Conservation (phyloP, 2,329 filamentous ascomycete species). For the Talaromyces sp. region DNA sequence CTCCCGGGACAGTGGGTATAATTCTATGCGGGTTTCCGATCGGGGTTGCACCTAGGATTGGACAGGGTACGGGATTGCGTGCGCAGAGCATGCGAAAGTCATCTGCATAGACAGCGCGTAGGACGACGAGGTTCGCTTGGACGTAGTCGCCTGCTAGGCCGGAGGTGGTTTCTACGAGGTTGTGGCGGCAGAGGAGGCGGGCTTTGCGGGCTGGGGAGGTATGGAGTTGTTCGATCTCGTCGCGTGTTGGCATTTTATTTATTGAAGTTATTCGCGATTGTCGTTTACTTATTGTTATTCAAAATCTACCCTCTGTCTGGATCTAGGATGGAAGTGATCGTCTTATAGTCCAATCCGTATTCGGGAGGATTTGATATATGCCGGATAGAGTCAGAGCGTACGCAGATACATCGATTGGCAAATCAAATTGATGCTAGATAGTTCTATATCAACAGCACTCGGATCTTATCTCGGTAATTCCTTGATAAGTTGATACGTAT, state of each 20-base stretch:
- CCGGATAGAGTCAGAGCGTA: neutral
- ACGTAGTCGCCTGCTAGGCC: slow-evolving; percentile 53
- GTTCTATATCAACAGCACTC: neutral
- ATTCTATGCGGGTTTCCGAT: slow-evolving; percentile 33
- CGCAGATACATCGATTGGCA: too few relatives aligned
- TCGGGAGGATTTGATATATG: neutral
- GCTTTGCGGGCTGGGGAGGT: slow-evolving; percentile 31
- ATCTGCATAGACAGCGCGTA: slow-evolving; percentile 52
- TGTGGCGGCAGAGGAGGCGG: slow-evolving; percentile 43
- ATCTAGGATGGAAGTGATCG: too few relatives aligned
- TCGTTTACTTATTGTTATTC: neutral
- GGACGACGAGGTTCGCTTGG: slow-evolving; percentile 59
- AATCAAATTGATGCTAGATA: too few relatives aligned
- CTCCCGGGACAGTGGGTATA: neutral
- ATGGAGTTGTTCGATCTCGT: slow-evolving; percentile 5
- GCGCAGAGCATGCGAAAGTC: slow-evolving; percentile 57
- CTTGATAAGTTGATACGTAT: too few relatives aligned
- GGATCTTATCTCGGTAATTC: neutral
- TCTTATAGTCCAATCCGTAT: too few relatives aligned
- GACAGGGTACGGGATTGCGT: slow-evolving; percentile 60
- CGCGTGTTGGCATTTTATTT: neutral
- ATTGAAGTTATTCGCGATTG: neutral
- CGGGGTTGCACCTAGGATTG: slow-evolving; percentile 45
- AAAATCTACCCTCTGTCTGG: too few relatives aligned
- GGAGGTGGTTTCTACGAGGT: slow-evolving; percentile 45